A percentile compares a stretch with the other conserved stretches of the same genome.
phyloP scores from a whole-genome alignment of 768 basidiomycete species.

The Mycena latifolia region DNA sequence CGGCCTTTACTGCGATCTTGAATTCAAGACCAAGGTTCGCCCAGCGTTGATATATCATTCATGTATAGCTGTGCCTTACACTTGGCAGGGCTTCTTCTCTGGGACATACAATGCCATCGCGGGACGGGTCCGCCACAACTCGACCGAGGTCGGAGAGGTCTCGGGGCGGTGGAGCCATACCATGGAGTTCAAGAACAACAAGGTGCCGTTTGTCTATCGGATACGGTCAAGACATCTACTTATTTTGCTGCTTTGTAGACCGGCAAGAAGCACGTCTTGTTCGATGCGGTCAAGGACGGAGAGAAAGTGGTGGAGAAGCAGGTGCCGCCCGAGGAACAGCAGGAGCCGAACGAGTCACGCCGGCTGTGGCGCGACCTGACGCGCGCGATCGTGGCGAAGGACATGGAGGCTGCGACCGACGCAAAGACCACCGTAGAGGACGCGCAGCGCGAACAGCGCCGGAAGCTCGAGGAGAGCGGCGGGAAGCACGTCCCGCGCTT shows the following conservation, averaged over 20 bases:
- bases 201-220: slow-evolving; percentile 57
- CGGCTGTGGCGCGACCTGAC: slow-evolving; percentile 92
- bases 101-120: slow-evolving; percentile 94
- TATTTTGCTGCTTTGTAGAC: slow-evolving; percentile 54
- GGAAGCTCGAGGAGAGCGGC: slow-evolving; percentile 79
- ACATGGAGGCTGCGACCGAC: slow-evolving; percentile 95
- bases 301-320: slow-evolving; percentile 82
- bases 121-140: slow-evolving; percentile 79
- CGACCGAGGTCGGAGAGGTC: slow-evolving; percentile 84
- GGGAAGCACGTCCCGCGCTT: slow-evolving; percentile 79
- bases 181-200: slow-evolving; percentile 85
- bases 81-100: slow-evolving; percentile 90
- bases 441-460: slow-evolving; percentile 86
- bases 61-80: slow-evolving; percentile 5
- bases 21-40: slow-evolving; percentile 96
- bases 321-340: slow-evolving; percentile 87
- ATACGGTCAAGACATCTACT: background rate
- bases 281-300: slow-evolving; percentile 86
- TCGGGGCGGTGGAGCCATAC: slow-evolving; percentile 91
- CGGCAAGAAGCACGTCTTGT: slow-evolving; percentile 80
- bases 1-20: slow-evolving; percentile 82
- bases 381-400: slow-evolving; percentile 83
- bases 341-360: slow-evolving; percentile 92
- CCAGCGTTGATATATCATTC: background rate
- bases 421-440: slow-evolving; percentile 95